Evolutionary conservation across 1,284 basidiomycete genomes (phyloP).

Genomic region (Cystobasidiaceae sp.): DNA sequence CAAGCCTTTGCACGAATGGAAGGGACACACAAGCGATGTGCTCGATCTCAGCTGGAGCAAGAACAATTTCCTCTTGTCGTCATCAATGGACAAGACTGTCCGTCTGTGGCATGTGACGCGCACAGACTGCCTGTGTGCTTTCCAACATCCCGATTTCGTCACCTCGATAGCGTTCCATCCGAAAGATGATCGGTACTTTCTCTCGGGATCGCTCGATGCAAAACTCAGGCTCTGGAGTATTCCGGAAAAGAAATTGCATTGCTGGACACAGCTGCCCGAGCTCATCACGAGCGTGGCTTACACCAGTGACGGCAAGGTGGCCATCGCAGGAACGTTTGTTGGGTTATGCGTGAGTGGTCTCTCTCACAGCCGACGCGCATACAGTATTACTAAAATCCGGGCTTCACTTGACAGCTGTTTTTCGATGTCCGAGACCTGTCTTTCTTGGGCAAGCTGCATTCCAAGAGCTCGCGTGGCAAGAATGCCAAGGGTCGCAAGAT

Average conservation of each 20-base stretch:
- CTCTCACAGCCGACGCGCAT: neutral
- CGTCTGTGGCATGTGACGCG: constrained; percentile 47
- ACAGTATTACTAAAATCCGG: neutral
- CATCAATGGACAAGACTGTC: constrained; percentile 49
- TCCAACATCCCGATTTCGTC: constrained; percentile 47
- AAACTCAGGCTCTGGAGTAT: constrained; percentile 48
- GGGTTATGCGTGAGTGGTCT: constrained; percentile 39
- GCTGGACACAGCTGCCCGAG: constrained; percentile 33
- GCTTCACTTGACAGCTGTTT: constrained; percentile 38
- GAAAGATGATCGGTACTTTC: constrained; percentile 48
- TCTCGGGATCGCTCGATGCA: constrained; percentile 47
- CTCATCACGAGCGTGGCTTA: constrained; percentile 48
- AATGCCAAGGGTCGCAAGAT: constrained; percentile 46
- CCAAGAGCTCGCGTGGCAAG: constrained; percentile 45
- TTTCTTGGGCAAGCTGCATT: constrained; percentile 42
- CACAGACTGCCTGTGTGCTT: constrained; percentile 45
- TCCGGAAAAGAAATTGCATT: constrained; percentile 10
- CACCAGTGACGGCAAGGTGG: constrained; percentile 43
- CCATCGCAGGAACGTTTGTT: constrained; percentile 46
- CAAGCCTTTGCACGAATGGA: constrained; percentile 43
- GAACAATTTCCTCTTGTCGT: constrained; percentile 48
- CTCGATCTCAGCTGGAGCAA: constrained; percentile 49
- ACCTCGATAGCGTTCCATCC: constrained; percentile 45
- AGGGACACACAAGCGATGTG: constrained; percentile 46
- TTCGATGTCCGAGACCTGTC: constrained; percentile 43